These are phyloP conservation scores for Phaeosphaeriaceae sp. DNA, from an alignment of 2,329 filamentous ascomycete genomes.

Conservation along the genomic window DNA sequence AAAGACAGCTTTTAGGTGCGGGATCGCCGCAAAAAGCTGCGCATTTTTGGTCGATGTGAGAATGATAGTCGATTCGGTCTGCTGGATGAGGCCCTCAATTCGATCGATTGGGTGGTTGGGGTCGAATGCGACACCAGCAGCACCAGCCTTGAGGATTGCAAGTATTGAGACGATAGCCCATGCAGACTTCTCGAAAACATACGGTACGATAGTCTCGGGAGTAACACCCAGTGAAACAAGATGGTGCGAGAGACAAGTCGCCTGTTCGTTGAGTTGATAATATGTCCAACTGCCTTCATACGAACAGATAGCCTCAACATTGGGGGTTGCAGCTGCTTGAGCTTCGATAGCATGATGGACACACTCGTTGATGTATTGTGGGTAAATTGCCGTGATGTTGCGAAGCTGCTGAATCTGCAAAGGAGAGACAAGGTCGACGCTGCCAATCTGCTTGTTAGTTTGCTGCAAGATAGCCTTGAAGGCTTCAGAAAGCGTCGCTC, in stretches of 20 bases:
- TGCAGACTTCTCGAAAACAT: constrained; percentile 24
- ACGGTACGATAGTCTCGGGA: constrained; percentile 13
- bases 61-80: constrained; percentile 50
- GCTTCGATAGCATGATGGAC: constrained; percentile 4
- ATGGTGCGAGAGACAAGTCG: constrained; percentile 14
- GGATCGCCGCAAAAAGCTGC: constrained; percentile 5
- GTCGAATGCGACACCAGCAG: constrained; percentile 44
- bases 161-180: constrained; percentile 47
- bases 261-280: constrained; percentile 12
- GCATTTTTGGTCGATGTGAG: constrained; percentile 84
- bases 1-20: constrained; percentile 10
- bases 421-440: constrained; percentile 32
- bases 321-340: constrained; percentile 8
- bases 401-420: constrained; percentile 20
- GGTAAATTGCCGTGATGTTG: constrained; percentile 11
- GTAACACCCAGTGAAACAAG: constrained; percentile 14
- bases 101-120: constrained; percentile 17
- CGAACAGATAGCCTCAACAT: constrained; percentile 14
- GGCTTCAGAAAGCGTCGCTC: constrained; percentile 19
- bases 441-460: constrained; percentile 5
- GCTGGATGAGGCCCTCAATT: constrained; percentile 9
- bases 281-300: constrained; percentile 26
- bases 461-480: constrained; percentile 35
- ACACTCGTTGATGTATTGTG: constrained; percentile 9
- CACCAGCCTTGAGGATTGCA: constrained; percentile 52